A percentile compares a stretch with the other conserved stretches of the same genome.
These are phyloP conservation scores for Neocucurbitaria cava DNA, from an alignment of 2,329 filamentous ascomycete species.

Conservation along the genomic window DNA sequence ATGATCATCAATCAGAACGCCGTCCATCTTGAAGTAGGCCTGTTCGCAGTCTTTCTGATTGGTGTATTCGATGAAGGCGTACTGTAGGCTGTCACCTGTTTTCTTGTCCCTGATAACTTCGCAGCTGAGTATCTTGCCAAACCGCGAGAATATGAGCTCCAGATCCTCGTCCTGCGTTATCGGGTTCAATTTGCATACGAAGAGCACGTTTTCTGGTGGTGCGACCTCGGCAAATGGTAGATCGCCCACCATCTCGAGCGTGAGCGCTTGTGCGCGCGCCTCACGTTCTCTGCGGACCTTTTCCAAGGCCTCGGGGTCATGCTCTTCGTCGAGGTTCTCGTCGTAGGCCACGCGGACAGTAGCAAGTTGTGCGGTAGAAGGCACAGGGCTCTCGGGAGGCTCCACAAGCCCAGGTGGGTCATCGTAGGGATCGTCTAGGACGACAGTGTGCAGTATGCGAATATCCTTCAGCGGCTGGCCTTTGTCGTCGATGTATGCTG, in stretches of 20 bases:
- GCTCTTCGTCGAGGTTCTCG: conserved; percentile 77
- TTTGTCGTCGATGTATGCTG: conserved; percentile 82
- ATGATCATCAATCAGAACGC: conserved; percentile 93
- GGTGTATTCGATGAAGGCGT: conserved; percentile 96
- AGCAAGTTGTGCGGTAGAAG: conserved; percentile 83
- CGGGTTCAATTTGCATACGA: conserved; percentile 98
- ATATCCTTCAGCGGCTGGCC: conserved; percentile 93
- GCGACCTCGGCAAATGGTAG: conserved; percentile 97
- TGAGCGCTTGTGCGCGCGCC: conserved; percentile 90
- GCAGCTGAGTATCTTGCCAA: conserved; percentile 92
- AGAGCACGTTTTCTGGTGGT: conserved; percentile 94
- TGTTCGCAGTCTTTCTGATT: conserved; percentile 92
- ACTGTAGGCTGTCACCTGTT: conserved; percentile 93
- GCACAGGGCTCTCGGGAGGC: conserved; percentile 79
- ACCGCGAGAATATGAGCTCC: conserved; percentile 94
- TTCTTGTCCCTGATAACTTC: conserved; percentile 95
- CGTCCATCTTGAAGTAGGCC: conserved; percentile 99
- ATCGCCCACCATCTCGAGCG: conserved; percentile 97
- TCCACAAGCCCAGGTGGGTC: conserved; percentile 80
- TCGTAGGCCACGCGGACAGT: conserved; percentile 93
- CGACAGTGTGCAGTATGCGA: conserved; percentile 87
- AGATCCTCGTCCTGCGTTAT: conserved; percentile 95
- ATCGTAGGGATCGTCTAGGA: conserved; percentile 90
- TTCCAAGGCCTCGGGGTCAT: conserved; percentile 82
- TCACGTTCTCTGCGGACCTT: conserved; percentile 84